Base-by-base conservation (phyloP, 2,329 filamentous ascomycete species). In the Aspergillus ochraceoroseus region DNA sequence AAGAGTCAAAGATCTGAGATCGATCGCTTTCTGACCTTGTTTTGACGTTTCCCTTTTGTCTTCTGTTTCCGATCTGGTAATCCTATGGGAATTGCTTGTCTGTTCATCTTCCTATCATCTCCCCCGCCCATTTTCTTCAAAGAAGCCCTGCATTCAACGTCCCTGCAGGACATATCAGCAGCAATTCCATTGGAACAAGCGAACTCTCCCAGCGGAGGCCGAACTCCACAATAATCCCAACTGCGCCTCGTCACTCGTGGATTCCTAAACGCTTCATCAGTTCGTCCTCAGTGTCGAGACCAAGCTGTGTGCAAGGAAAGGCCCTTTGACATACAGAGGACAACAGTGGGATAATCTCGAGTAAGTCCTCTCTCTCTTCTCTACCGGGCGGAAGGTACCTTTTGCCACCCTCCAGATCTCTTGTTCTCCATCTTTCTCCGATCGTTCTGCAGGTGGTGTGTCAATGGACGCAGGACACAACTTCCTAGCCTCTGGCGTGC, bases 221-320 rank as follows among this genome's bases (percentile, higher is more conserved):
- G 30, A 38, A 44, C 44, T 46, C 41, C 45, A 45, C 48, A 28
- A 15, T 38, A 37, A 19, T n/a, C 20, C 41, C 36, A 35, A 45
- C 53, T 53, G 53, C 53, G 48, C 49, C 52, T 47, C 47, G 54
- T 41, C 31, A 38, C 36, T 38, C 36, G 35, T 47, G 54, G 54
- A 56, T 56, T 52, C 43, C 47, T 51, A 23, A 52, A 51, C 52
- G 41, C 53, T 55, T 47, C 39, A 37, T 39, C 38, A 19, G 28
- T 42, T 35, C 30, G 32, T 41, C 41, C 40, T 23, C 32, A 43
- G 13, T 14, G 8, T 31, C 28, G 28, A 18, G 5, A 5, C 14
- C 12, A 18, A 39, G 15, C 29, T 28, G 27, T 18, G 29, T 28
- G 19, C 30, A 33, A 20, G 28, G 23, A 23, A 33, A 32, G 29